Evolutionary conservation across 108 stramenopile species (phyloP), one percentile per base, ranked within the genome.

Genomic region (Pseudonitzschia multistriata): DNA sequence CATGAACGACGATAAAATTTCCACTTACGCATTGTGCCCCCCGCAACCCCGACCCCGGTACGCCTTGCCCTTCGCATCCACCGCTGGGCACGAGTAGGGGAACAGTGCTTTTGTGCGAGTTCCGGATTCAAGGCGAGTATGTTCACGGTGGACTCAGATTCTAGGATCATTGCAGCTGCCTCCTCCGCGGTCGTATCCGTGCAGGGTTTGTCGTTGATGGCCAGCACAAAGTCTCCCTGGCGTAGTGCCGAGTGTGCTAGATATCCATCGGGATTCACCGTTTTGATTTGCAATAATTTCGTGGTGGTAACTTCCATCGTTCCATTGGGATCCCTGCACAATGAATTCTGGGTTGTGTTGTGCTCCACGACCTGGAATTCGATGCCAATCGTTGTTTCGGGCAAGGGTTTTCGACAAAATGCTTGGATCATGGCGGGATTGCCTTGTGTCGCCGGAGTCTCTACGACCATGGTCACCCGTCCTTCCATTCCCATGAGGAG

Each of bases 341-440:
- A 4, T 6, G 4, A n/a, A 39, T 68, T 53, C 3, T 53, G 42
- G 19, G 45, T 22, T 36, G 29, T 31, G 35, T 40, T 36, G 34
- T 72, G 48, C 11, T 72, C 62, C 15, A 62, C 31, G n/a, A 47
- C 31, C 14, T 63, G 13, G 60, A 75, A 75, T 3, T 56, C 48
- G 66, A 78, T 72, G 21, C 70, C 70, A 5, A 72, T 1, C 4
- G 28, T 24, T 8, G 66, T 28, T 0, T 67, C 65, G 3, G 60
- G 14, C 48, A 59, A 42, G 36, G 71, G 65, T 61, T 71, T 71
- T 33, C 65, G 34, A 17, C 60, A 37, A 52, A 73, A 63, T 19
- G 72, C 72, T 57, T 74, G 72, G 22, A 74, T 62, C 15, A 79
- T 14, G 28, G 69, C 64, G 4, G 68, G 70, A 57, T 74, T 72